Base-by-base conservation (phyloP, 2,329 filamentous ascomycete species). In the Setomelanomma holmii region DNA sequence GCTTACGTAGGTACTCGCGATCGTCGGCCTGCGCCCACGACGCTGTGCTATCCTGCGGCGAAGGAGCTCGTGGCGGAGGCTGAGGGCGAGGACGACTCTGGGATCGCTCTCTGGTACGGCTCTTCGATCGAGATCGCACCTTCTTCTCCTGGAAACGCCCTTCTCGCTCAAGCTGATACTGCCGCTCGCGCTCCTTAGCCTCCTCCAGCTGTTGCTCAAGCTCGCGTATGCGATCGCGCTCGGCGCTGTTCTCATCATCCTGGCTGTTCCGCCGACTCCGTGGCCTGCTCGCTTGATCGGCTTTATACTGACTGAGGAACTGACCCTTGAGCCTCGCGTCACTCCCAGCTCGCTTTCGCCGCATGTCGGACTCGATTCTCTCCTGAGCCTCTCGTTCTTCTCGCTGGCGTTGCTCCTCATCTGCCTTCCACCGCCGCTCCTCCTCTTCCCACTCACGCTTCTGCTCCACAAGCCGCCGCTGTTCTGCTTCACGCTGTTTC, bases 241-340 rank as follows among this genome's bases (percentile, higher is more conserved):
- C 84, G 2, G 79, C 75, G 20, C 78, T 79, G 54, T 76, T 82
- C 47, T 80, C 78, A 52, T 75, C 71, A 63, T 66, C 63, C 68
- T 70, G 67, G 55, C 80, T 67, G 61, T 68, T 71, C 45, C 62
- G 71, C 36, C 64, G 72, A 49, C 73, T 76, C 33, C 67, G 68
- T 7, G 73, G 61, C 22, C 68, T 69, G 43, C 60, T 64, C 7
- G 67, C 73, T 69, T 89, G 86, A 61, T 91, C 87, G 17, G 88
- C 86, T 71, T 91, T 89, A 71, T 96, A 96, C 69, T 96, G 89
- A 68, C 90, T 93, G 44, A 96, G 82, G 64, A 88, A 93, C 69
- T 96, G 92, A 2, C 92, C 92, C 54, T 87, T 88, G 19, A 96
- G 80, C 56, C 87, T 85, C 33, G 82, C 81, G 63, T 92, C 87